Evolutionary conservation across 495 filamentous ascomycete species (phyloP), one percentile per base, ranked within the genome.

Genomic region (Chaetomium cochliodes): DNA sequence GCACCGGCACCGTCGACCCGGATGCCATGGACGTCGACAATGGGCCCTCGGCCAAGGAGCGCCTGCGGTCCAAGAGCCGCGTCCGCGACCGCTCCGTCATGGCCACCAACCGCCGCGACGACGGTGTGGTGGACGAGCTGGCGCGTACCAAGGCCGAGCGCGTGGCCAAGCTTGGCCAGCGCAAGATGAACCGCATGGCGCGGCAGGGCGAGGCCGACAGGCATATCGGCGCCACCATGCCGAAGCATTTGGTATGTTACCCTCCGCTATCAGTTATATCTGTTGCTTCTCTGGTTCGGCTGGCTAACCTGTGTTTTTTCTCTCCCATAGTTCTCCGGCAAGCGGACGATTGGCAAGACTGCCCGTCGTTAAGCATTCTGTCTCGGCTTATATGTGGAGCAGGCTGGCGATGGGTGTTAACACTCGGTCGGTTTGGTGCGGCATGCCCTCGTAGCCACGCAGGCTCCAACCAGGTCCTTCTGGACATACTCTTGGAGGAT

Each of bases 111-210:
- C 85, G 94, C 75, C 82, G 90, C 46, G 85, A 90, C 39, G 93
- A 97, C 62, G 94, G 94, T 80, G 85, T 92, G 15, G 78, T 76
- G 51, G 81, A 86, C 62, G 80, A 79, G 70, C 74, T 72, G 47
- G 80, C 83, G 37, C 84, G 92, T 65, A 84, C 79, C 26, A 92
- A 92, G 82, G 92, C 90, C 20, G 96, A 97, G 75, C 87, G 87
- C 69, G 77, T 92, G 73, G 81, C 84, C 69, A 98, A 97, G 84
- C 76, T 98, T 72, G 83, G 88, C 67, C 94, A 98, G 87, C 92
- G 92, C 84, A 91, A 92, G 87, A 97, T 96, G 92, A 98, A 98
- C 81, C 84, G 93, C 65, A 93, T 96, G 90, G 94, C 94, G 50
- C 87, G 93, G 74, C 87, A 90, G 82, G 94, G 94, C 79, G 94